Base-by-base conservation (phyloP, 2,329 filamentous ascomycete genomes). In the Aspergillus awamori region DNA sequence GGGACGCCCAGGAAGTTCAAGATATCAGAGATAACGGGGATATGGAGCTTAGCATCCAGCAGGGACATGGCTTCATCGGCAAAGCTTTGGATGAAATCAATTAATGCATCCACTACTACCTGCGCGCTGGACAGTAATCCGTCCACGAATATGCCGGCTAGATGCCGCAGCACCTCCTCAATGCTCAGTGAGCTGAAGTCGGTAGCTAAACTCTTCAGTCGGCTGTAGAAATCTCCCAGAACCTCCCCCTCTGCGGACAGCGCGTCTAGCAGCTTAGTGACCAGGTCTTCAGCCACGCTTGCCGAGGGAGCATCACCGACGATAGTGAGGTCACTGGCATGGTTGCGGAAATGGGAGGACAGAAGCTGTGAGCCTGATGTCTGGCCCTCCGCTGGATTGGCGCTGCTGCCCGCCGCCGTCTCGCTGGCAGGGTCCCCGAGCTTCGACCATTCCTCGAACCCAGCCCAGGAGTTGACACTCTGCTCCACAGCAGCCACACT, bases 1-100 rank as follows among this genome's bases (percentile, higher is more conserved):
- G 55, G 30, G 0, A 63, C 15, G 2, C 59, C 62, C 11, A 63
- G 26, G 0, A 26, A 28, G 28, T 57, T 61, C 10, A 63, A 53
- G 24, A 61, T 59, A 2, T 58, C 59, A 4, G 62, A 61, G 11
- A 63, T 59, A 2, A 63, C 41, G 2, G 62, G 58, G 22, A 61
- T 61, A 24, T 63, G 62, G 20, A 63, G 48, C 11, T 63, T 63
- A 0, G 55, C 47, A 6, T 63, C 59, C 2, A 63, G n/a, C 2
- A 63, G 28, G 13, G 2, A 8, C 22, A 59, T 13, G 8, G 56
- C 62, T 4, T 59, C n/a, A 6, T 28, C 7, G 3, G 59, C 52
- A 1, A 63, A 3, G 8, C 6, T 22, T 8, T 33, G 11, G 5
- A 63, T 39, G 10, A 63, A 38, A 22, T 57, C 24, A 5, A 63